A percentile compares a stretch with the other conserved stretches of the same genome.
Conservation (phyloP, 306 rosid genomes). For the Gynostemma pentaphyllum region DNA sequence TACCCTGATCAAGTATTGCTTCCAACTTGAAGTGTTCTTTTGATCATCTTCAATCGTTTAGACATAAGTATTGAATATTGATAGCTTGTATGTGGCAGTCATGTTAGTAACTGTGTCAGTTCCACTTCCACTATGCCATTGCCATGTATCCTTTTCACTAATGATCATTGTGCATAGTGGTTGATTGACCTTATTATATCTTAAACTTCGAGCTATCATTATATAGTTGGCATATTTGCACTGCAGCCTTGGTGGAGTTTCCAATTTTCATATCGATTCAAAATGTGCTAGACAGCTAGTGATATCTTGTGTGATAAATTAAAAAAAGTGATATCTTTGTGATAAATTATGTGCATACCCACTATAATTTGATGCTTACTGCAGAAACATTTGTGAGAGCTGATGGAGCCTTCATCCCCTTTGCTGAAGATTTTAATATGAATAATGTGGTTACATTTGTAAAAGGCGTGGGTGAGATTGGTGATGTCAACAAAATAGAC, state of each 20-base stretch:
- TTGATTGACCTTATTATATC: not conserved
- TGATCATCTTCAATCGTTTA: not conserved
- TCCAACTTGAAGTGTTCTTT: too few species aligned
- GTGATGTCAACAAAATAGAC: conserved; percentile 76
- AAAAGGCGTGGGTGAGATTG: conserved; percentile 82
- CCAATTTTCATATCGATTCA: not conserved
- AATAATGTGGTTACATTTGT: conserved; percentile 50
- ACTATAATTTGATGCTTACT: conserved; percentile 23
- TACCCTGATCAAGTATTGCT: not conserved
- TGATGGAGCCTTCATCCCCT: conserved; percentile 96
- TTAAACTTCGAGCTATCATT: not conserved
- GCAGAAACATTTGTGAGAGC: conserved; percentile 99
- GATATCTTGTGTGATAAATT: not conserved
- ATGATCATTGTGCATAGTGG: not conserved
- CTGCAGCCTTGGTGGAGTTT: not conserved
- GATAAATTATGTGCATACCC: not conserved
- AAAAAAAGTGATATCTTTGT: too few species aligned
- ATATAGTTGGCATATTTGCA: not conserved
- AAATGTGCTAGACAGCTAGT: not conserved
- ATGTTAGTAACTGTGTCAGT: not conserved
- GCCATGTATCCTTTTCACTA: not conserved
- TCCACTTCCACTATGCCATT: not conserved
- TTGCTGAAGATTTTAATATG: conserved; percentile 76
- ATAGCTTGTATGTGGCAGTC: not conserved
- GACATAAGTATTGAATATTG: not conserved